Evolutionary conservation across 495 filamentous ascomycete species (phyloP), one percentile per base, ranked within the genome.

Genomic region (Penicillium manginii): DNA sequence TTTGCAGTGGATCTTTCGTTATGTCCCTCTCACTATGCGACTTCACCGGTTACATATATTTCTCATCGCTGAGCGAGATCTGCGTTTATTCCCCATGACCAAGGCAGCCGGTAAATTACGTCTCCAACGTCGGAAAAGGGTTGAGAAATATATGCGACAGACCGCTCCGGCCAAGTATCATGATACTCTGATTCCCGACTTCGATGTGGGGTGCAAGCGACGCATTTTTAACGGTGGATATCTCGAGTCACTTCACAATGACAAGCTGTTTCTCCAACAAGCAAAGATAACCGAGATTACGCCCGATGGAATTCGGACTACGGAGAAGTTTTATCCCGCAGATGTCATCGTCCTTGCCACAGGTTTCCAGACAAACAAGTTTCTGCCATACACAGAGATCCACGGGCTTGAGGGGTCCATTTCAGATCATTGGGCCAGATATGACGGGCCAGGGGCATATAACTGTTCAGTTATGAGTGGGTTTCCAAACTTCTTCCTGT

Each of bases 401-500:
- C 58, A 57, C 33, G 83, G 83, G 5, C 14, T 11, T 15, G 33
- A 15, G 10, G 33, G 14, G 8, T 11, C 10, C 33, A 15, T 37
- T 12, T 5, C 63, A 60, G 35, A 68, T 70, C 73, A 77, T 10
- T 84, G 79, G 73, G 56, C 71, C 0, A 63, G 70, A 43, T 67
- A 77, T 31, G 84, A 75, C 19, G 79, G 80, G 1, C 66, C 83
- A 0, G 77, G 74, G 23, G 78, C 82, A 10, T 87, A 87, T 56
- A 81, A 81, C 50, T 77, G 77, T 23, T 81, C 77, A 22, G 81
- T 73, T 10, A 60, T 86, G 58, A 78, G 78, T 57, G 79, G 74
- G 7, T 86, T 86, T 62, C 84, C 84, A 0, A 86, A 86, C 56
- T 83, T 84, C 66, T 86, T 86, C 68, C 66, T 83, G 22, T 65